Percentiles rank a stretch among this genome's conserved stretches.
Evolutionary conservation across 768 basidiomycete genomes (phyloP).

Genomic region (Leccinum truebloodii): DNA sequence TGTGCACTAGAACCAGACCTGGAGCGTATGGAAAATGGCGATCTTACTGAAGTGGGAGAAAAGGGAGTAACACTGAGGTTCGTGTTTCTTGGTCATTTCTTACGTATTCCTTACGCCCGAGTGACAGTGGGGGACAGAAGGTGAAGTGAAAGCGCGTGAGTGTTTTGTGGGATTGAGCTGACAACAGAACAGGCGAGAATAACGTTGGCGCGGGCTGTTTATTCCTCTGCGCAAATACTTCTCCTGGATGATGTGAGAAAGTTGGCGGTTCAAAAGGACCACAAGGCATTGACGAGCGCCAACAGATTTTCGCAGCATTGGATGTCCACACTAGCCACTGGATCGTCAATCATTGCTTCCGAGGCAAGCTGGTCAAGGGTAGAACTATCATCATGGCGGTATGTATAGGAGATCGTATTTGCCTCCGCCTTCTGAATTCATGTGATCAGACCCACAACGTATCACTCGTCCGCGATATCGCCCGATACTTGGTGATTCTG

Average conservation of each 20-base stretch:
- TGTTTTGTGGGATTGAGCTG: background rate
- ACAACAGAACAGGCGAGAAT: constrained; percentile 41
- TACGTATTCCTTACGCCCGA: background rate
- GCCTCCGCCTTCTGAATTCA: background rate
- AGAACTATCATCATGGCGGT: constrained; percentile 14
- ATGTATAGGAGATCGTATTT: background rate
- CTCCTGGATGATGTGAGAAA: constrained; percentile 65
- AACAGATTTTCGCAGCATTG: constrained; percentile 50
- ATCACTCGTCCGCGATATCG: constrained; percentile 25
- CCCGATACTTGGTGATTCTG: constrained; percentile 50
- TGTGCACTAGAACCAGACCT: constrained; percentile 46
- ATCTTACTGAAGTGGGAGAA: constrained; percentile 70
- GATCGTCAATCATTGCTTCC: constrained; percentile 48
- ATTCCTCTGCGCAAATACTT: constrained; percentile 57
- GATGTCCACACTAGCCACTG: constrained; percentile 55
- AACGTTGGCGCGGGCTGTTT: constrained; percentile 57
- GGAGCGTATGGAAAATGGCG: constrained; percentile 54
- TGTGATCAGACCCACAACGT: constrained; percentile 33
- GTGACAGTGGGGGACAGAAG: constrained; percentile 14
- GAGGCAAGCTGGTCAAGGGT: constrained; percentile 6
- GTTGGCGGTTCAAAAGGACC: background rate
- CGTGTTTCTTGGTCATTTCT: background rate
- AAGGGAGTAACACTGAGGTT: constrained; percentile 59
- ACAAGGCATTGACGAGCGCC: background rate
- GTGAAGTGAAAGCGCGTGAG: background rate